Evolutionary conservation across 257 asterid genomes (phyloP).

Genomic region (Nicotiana tomentosiformis): DNA sequence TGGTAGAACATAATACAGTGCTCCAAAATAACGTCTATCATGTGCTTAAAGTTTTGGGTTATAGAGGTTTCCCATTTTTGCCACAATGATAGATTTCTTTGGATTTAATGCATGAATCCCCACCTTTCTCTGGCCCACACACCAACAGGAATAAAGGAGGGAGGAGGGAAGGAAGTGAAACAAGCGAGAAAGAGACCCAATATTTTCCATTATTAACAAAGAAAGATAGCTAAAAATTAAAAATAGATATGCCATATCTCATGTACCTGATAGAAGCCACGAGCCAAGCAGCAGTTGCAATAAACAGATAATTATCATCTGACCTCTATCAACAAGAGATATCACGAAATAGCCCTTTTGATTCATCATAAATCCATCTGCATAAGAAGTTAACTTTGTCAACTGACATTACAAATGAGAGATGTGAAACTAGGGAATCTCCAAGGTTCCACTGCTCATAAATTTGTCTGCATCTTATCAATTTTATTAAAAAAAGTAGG

Average conservation of each 20-base stretch:
- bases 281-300: slow-evolving; percentile 1
- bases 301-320: not conserved
- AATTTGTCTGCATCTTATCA: not conserved
- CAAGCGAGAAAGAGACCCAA: not conserved
- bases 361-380: slow-evolving; percentile 98
- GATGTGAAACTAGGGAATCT: not conserved
- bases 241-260: not conserved
- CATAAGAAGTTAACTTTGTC: slow-evolving; percentile 10
- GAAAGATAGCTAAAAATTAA: not conserved
- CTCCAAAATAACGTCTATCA: not conserved
- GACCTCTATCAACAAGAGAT: slow-evolving; percentile 44
- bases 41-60: not conserved
- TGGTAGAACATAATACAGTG: not conserved
- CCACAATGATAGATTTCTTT: not conserved
- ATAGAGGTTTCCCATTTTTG: not conserved
- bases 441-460: not conserved
- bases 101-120: not conserved
- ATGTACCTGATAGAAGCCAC: not conserved
- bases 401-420: not conserved
- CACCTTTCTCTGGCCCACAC: not conserved
- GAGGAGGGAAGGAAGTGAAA: not conserved
- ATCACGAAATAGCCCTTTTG: slow-evolving; percentile 83
- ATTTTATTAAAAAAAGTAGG: not conserved
- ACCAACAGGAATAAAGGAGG: not conserved
- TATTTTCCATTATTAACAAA: not conserved